Base-by-base conservation (phyloP, 176 grass and related monocot species). In the Rhynchospora breviuscula region DNA sequence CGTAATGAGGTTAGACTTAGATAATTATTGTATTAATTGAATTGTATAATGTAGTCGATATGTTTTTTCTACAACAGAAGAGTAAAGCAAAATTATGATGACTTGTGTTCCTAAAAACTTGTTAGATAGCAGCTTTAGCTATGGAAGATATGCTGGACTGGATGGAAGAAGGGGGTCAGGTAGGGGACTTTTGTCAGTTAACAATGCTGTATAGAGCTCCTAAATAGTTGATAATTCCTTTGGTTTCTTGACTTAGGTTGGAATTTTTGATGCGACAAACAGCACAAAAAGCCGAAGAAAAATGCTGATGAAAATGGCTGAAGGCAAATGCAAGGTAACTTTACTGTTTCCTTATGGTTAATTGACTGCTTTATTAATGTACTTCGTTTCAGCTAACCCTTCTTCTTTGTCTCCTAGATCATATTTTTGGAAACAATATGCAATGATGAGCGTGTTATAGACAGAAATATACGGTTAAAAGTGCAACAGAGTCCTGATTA, bases 371-470 rank as follows among this genome's bases (percentile, higher is more conserved):
- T 44, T 81, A 46, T 79, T 11, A 9, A 63, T 19, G 9, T 63
- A 64, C 9, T 81, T 7, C 18, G 40, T 25, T 80, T 25, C 18
- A 67, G 17, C 14, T 53, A n/a, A 83, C 44, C 7, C 22, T 35
- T 81, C 56, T 33, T 63, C 13, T 90, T 84, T 88, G 25, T 75
- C 79, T 91, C 71, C 62, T 85, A 94, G 92, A 89, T 95, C 64
- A 95, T 98, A 86, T 98, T 98, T 86, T 84, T 98, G 91, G 96
- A 98, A 93, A 98, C 96, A 67, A 88, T 98, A 90, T 98, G 93
- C 81, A 98, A 98, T 86, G 96, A 95, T 53, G 63, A 89, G 78
- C 86, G 80, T 83, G 87, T 98, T 87, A 86, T 98, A 19, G 91
- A 98, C 77, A 95, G 93, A 86, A 98, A 98, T 90, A 93, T 98